Evolutionary conservation across 139 green algal species (phyloP), one percentile per base, ranked within the genome.

Genomic region (Micractinium sp.): DNA sequence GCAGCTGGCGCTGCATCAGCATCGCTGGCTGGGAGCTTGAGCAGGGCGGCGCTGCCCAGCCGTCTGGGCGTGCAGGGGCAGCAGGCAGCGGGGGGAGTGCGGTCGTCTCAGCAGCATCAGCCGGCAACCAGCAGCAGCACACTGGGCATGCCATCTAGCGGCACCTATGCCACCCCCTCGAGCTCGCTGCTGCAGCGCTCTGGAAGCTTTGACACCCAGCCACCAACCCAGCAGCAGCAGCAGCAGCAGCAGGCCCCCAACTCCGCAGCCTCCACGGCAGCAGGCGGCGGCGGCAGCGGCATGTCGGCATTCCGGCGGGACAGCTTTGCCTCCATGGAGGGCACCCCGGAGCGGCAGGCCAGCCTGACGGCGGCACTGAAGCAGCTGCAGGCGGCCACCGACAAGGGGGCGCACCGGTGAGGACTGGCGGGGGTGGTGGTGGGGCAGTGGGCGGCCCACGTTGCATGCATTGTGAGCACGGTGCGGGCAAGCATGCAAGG

Each of bases 391-490:
- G 82, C 71, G 7, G 79, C 71, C 63, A 63, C 83, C 1, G 82
- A 75, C 78, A 88, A 91, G 85, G 88, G 88, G 0, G 76, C 88
- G 7, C 41, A 80, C 56, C 81, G 87, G 84, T 88, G 83, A 22
- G 82, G 2, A 5, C 47, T 5, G 47, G n/a, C 1, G 27, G 29
- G 39, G 27, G 23, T 36, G 27, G 23, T 0, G 41, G 39, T 7
- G 23, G 0, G 39, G 39, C 77, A 63, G 9, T 35, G 63, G 18
- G 60, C 14, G 63, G 73, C n/a, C 0, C 19, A 0, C 12, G 31
- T 39, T 18, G 38, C 77, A 31, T 27, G 76, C 23, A 13, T 56
- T 16, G 47, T 9, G 47, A 9, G 47, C 47, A 56, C 47, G 47
- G 9, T 56, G 47, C 7, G 47, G 47, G 47, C 47, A 56, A 16